Conservation (phyloP, 1,139 yeast genomes). For the Candida sanyaensis region DNA sequence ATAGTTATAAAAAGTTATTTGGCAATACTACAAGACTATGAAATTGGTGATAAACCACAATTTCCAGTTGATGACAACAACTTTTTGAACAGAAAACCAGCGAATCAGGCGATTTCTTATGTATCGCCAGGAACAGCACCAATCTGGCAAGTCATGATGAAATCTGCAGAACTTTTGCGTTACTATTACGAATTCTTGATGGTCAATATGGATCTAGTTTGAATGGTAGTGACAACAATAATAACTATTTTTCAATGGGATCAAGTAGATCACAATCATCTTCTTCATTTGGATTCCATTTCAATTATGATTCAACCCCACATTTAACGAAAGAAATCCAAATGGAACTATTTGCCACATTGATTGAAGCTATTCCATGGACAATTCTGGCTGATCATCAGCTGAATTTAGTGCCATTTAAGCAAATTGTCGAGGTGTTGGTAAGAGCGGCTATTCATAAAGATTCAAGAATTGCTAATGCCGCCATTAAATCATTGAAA, state of each 20-base stretch:
- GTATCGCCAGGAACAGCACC: slow-evolving; percentile 44
- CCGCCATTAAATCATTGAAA: slow-evolving; percentile 65
- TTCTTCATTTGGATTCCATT: slow-evolving; percentile 48
- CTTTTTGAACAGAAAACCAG: slow-evolving; percentile 8
- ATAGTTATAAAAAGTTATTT: slow-evolving; percentile 73
- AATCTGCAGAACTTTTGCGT: slow-evolving; percentile 63
- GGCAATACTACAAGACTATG: slow-evolving; percentile 63
- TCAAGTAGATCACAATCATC: slow-evolving; percentile 12
- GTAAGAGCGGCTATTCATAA: slow-evolving; percentile 76
- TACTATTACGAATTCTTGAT: slow-evolving; percentile 62
- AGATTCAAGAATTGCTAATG: slow-evolving; percentile 58
- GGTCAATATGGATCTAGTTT: slow-evolving; percentile 52
- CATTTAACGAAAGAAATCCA: slow-evolving; percentile 39
- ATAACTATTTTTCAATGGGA: slow-evolving; percentile 15
- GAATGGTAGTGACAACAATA: slow-evolving; percentile 25
- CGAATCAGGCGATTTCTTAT: slow-evolving; percentile 27
- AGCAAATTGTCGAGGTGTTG: slow-evolving; percentile 69
- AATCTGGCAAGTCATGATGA: slow-evolving; percentile 70
- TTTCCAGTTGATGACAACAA: slow-evolving; percentile 70
- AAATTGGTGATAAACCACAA: slow-evolving; percentile 59
- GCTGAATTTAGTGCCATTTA: slow-evolving; percentile 41
- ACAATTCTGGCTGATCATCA: slow-evolving; percentile 47
- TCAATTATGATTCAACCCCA: slow-evolving; percentile 47
- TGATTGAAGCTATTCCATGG: slow-evolving; percentile 72
- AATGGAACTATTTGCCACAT: slow-evolving; percentile 66